Evolutionary conservation across 1,284 basidiomycete genomes (phyloP).

Genomic region (Cryptococcus maquisensis): DNA sequence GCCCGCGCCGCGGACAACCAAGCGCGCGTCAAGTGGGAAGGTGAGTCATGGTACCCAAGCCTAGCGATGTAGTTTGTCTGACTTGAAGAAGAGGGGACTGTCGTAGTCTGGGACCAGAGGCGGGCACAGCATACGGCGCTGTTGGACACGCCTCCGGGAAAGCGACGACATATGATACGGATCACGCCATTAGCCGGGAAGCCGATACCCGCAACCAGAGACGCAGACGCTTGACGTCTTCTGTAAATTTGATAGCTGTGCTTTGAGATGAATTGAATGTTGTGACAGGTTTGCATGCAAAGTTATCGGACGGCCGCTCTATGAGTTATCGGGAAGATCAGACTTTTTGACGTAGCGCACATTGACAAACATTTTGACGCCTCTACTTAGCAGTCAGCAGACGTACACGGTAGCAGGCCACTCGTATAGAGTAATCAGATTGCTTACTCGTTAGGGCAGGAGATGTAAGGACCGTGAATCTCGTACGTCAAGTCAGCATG

Average conservation of each 20-base stretch:
- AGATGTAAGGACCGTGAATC: conserved; percentile 6
- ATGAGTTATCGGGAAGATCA: conserved; percentile 5
- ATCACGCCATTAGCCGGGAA: conserved; percentile 4
- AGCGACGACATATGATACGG: conserved; percentile 11
- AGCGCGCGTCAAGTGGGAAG: conserved; percentile 13
- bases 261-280: not conserved
- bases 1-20: conserved; percentile 4
- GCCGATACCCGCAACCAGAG: conserved; percentile 5
- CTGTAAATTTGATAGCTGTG: not conserved
- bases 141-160: conserved; percentile 6
- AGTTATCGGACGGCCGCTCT: not conserved
- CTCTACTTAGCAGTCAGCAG: not conserved
- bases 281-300: not conserved
- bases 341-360: conserved; percentile 2
- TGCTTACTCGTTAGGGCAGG: conserved; percentile 7
- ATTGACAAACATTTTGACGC: conserved; percentile 7
- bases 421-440: not conserved
- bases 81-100: conserved; percentile 5
- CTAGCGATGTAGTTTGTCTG: not conserved
- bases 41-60: not conserved
- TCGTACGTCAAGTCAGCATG: not conserved
- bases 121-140: conserved; percentile 8
- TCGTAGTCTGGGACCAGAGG: conserved; percentile 10
- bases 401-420: no score
- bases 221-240: no score